Base-by-base conservation (phyloP, 306 rosid species). In the Castanea sativa region DNA sequence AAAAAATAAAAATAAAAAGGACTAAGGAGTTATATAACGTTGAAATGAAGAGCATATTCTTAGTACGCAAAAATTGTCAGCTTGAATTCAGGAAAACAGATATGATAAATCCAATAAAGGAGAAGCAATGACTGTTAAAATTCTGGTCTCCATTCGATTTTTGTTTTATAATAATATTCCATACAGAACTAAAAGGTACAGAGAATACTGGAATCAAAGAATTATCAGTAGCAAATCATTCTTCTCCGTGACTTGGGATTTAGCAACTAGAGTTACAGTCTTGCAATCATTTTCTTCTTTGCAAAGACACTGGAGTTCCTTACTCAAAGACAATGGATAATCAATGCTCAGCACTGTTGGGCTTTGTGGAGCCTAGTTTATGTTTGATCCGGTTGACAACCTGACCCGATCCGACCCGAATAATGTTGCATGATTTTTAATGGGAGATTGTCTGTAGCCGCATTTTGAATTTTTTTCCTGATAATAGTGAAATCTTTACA, bases 271-370 rank as follows among this genome's bases (percentile, higher is more conserved):
- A 2, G 86, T 90, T 72, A 76, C 89, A 4, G 18, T 86, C 94
- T 92, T 27, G 91, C 99, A 29, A 86, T 87, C 52, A 38, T 90
- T 75, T 91, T 94, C 91, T 91, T 92, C 90, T 76, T 92, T 18
- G 82, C 97, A 94, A 38, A 7, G 45, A 38, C 45, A 38, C 11
- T 38, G 45, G 45, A 38, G 45, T 38, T 38, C 45, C 45, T 7
- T 38, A 7, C 45, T 38, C 45, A 7, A 38, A 38, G 45, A 38
- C 3, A 38, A 38, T 2, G 11, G 45, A 38, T 38, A 38, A 41
- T 41, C 11, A 41, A 41, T 7, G 45, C 45, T 41, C 11, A 41
- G 11, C 45, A 41, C 45, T 21, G 23, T 21, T 21, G 23, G 23
- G 23, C 23, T 21, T 21, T 21, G 0, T 21, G 23, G 23, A 21